Conservation (phyloP, 192 early-diverging fungal genomes). For the Coemansia sp. region DNA sequence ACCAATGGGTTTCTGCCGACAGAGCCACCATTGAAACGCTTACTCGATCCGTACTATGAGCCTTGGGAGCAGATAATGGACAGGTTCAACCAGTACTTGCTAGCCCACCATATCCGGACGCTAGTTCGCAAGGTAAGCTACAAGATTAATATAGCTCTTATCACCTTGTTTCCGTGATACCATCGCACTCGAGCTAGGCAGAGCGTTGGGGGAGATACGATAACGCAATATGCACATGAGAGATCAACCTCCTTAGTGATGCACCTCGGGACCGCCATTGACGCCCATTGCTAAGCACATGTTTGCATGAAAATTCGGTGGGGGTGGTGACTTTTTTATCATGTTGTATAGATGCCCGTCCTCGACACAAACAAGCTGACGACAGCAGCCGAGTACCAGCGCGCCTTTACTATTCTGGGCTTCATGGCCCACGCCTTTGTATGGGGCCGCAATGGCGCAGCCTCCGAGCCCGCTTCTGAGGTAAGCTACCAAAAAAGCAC, state of each 20-base stretch:
- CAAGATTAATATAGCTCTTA: neutral
- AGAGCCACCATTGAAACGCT: conserved; percentile 68
- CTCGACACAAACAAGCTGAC: conserved; percentile 62
- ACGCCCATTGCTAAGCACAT: neutral
- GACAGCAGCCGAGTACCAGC: conserved; percentile 69
- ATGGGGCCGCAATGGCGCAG: conserved; percentile 79
- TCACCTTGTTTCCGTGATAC: neutral
- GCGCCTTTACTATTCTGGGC: conserved; percentile 84
- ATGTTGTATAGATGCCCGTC: conserved; percentile 71
- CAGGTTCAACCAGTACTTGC: conserved; percentile 68
- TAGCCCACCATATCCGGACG: conserved; percentile 67
- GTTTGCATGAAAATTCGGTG: neutral
- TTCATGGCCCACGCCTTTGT: conserved; percentile 90
- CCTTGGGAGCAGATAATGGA: conserved; percentile 87
- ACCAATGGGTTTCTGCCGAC: conserved; percentile 83
- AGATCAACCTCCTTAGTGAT: neutral
- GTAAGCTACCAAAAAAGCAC: conserved; percentile 34
- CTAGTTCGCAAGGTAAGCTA: conserved; percentile 64
- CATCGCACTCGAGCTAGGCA: neutral
- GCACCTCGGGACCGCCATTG: neutral
- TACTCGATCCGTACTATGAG: conserved; percentile 75
- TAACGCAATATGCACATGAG: conserved; percentile 9
- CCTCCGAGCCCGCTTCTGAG: conserved; percentile 58
- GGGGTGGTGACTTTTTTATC: neutral
- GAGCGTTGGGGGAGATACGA: neutral